Conservation (phyloP, 176 grass and related monocot species). For the Chloris gayana region DNA sequence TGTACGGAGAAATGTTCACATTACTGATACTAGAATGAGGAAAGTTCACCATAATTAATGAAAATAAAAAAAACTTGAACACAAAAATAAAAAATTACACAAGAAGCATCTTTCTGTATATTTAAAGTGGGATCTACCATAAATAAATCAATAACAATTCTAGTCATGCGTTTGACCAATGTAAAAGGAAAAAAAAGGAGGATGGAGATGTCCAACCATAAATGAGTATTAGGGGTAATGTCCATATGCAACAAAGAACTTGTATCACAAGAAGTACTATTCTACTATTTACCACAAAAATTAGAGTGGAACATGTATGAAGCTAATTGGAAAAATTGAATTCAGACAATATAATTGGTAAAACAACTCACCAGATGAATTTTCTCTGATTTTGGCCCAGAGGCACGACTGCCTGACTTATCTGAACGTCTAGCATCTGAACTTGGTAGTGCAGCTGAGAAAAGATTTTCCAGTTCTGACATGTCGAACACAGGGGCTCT, state of each 20-base stretch:
- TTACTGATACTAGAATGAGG: background rate
- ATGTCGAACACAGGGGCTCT: constrained; percentile 95
- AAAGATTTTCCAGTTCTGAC: constrained; percentile 94
- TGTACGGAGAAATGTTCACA: background rate
- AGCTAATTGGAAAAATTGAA: constrained; percentile 5
- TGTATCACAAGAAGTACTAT: background rate
- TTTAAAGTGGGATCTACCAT: background rate
- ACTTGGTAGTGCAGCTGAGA: constrained; percentile 79
- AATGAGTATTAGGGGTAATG: background rate
- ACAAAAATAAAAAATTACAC: background rate
- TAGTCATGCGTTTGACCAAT: background rate
- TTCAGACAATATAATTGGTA: background rate
- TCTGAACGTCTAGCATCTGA: constrained; percentile 64
- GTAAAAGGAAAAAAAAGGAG: background rate
- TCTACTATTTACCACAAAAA: constrained; percentile 23
- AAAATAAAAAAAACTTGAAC: too few relatives aligned
- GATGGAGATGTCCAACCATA: background rate
- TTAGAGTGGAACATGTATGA: constrained; percentile 18
- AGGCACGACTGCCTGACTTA: constrained; percentile 64
- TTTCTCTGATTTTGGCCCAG: constrained; percentile 81
- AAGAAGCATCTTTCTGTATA: background rate
- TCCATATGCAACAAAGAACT: constrained; percentile 15
- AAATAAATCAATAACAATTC: background rate
- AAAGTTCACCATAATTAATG: background rate
- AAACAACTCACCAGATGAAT: constrained; percentile 83